Evolutionary conservation across 768 basidiomycete genomes (phyloP).

Genomic region (Suillus hirtellus): DNA sequence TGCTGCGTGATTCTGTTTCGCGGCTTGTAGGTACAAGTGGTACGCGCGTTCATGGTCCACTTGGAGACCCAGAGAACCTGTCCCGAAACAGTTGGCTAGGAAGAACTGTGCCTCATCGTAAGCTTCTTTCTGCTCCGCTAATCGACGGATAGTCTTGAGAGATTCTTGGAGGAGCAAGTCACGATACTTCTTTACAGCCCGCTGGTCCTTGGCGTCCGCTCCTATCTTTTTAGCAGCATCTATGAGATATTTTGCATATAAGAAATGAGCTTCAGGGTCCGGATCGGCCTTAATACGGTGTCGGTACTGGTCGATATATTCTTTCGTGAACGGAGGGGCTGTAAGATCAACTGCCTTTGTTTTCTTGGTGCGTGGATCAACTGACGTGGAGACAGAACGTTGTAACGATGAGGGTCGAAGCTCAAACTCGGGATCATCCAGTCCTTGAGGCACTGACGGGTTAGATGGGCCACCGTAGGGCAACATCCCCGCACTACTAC

Average conservation of each 20-base stretch:
- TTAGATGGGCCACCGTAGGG: conserved; percentile 20
- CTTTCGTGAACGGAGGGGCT: conserved; percentile 88
- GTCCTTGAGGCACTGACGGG: conserved; percentile 30
- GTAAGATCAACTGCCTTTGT: conserved; percentile 81
- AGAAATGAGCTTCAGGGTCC: conserved; percentile 96
- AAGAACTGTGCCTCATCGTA: conserved; percentile 99
- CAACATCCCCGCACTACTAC: conserved; percentile 18
- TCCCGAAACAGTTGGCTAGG: conserved; percentile 95
- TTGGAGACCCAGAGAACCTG: conserved; percentile 91
- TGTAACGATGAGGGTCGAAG: conserved; percentile 51
- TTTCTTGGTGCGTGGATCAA: conserved; percentile 59
- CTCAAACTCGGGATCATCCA: conserved; percentile 53
- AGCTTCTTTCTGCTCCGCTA: conserved; percentile 89
- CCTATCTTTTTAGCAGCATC: conserved; percentile 96
- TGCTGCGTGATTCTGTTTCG: conserved; percentile 94
- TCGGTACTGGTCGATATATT: conserved; percentile 97
- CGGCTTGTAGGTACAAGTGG: conserved; percentile 94
- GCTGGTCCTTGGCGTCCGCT: conserved; percentile 68
- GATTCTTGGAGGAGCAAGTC: conserved; percentile 86
- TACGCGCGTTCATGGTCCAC: conserved; percentile 99
- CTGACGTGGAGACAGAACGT: conserved; percentile 56
- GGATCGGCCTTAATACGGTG: conserved; percentile 96
- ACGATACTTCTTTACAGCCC: conserved; percentile 86
- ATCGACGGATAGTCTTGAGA: conserved; percentile 86
- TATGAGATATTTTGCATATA: conserved; percentile 98